phyloP scores from a whole-genome alignment of 2,329 filamentous ascomycete genomes.

The Tolypocladium ovalisporum region DNA sequence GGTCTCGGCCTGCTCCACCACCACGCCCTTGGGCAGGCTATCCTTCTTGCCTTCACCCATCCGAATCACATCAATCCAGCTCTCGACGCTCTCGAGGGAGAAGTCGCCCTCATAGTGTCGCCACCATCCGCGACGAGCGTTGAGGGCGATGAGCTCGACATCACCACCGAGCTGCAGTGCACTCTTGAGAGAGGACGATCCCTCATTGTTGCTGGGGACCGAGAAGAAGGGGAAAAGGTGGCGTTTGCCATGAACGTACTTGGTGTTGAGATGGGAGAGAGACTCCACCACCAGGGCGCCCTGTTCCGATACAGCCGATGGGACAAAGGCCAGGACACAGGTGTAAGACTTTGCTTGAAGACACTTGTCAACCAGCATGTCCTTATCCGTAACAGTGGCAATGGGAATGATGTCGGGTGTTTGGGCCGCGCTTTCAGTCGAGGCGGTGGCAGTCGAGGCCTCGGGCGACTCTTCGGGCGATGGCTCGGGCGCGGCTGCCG shows the following conservation, averaged over 20 bases:
- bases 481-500: conserved; percentile 20
- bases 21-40: conserved; percentile 54
- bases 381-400: conserved; percentile 49
- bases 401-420: conserved; percentile 45
- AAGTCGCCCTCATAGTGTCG: conserved; percentile 57
- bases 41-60: conserved; percentile 78
- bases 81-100: conserved; percentile 54
- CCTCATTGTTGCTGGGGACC: conserved; percentile 42
- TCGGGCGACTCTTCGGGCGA: conserved; percentile 11
- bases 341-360: conserved; percentile 66
- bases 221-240: conserved; percentile 77
- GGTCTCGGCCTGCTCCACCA: conserved; percentile 31
- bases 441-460: conserved; percentile 17
- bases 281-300: conserved; percentile 48
- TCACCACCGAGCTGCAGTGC: conserved; percentile 48
- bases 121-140: conserved; percentile 81
- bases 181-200: conserved; percentile 29
- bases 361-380: conserved; percentile 60
- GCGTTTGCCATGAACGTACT: conserved; percentile 54
- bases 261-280: conserved; percentile 65
- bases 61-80: conserved; percentile 84
- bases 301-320: conserved; percentile 37
- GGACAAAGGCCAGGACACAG: conserved; percentile 69
- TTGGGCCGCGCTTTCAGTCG: conserved; percentile 5
- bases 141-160: conserved; percentile 69